phyloP scores from a whole-genome alignment of 2,329 filamentous ascomycete species.

The Phialocephala sp. region DNA sequence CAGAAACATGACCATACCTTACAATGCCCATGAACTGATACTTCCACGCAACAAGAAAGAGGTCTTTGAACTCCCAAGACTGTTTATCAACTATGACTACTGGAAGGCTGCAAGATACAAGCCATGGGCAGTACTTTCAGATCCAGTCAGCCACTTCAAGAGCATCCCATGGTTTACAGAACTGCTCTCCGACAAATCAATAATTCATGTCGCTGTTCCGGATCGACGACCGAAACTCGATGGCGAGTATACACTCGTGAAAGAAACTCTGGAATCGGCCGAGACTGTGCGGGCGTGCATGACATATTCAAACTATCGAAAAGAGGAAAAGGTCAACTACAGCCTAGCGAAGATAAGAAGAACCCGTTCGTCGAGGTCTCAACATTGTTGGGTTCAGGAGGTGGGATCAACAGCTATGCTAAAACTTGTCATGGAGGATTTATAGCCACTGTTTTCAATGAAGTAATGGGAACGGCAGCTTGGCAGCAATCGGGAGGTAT shows the following conservation, averaged over 20 bases:
- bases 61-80: neutral
- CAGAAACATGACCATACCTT: neutral
- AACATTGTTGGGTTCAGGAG: neutral
- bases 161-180: slow-evolving; percentile 1
- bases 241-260: neutral
- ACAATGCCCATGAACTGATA: too few relatives aligned
- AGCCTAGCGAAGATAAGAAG: slow-evolving; percentile 12
- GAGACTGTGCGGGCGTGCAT: slow-evolving; percentile 7
- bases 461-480: slow-evolving; percentile 19
- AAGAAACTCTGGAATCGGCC: slow-evolving; percentile 5
- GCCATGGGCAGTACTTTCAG: neutral
- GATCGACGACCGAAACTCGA: slow-evolving; percentile 8
- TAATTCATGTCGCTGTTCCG: slow-evolving; percentile 8
- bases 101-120: neutral
- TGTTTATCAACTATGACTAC: neutral
- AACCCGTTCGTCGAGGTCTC: slow-evolving; percentile 15
- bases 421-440: slow-evolving; percentile 21
- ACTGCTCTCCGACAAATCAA: slow-evolving; percentile 2
- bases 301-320: slow-evolving; percentile 10
- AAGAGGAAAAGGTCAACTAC: neutral
- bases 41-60: neutral
- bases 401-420: slow-evolving; percentile 11
- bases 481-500: slow-evolving; percentile 18
- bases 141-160: slow-evolving; percentile 3
- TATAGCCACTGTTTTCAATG: slow-evolving; percentile 15